Evolutionary conservation across 2,329 filamentous ascomycete genomes (phyloP).

Genomic region (Plectosphaerella plurivora): DNA sequence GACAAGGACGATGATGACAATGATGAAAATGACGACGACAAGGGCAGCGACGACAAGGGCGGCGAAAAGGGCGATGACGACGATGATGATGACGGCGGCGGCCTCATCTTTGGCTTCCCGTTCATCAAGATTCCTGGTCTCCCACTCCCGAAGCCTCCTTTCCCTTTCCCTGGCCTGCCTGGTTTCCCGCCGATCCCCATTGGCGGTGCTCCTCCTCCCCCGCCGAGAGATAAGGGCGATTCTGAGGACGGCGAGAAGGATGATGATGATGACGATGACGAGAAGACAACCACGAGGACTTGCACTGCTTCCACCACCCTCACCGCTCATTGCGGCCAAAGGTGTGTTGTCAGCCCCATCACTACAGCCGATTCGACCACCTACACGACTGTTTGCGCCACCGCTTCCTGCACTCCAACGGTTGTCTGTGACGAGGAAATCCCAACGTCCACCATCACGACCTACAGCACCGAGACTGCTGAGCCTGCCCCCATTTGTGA

Average conservation of each 20-base stretch:
- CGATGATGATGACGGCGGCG: too few relatives aligned
- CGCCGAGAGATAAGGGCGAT: neutral
- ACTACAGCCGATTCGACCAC: neutral
- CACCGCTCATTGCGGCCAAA: neutral
- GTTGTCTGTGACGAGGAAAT: neutral
- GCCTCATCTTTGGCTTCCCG: too few relatives aligned
- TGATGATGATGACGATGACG: neutral
- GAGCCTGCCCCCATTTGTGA: neutral
- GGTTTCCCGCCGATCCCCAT: neutral
- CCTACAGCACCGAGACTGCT: neutral
- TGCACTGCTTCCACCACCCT: neutral
- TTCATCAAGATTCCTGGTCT: too few relatives aligned
- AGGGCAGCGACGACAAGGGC: conserved; percentile 12
- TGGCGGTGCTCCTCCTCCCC: neutral
- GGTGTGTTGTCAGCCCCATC: neutral
- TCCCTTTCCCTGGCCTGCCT: neutral
- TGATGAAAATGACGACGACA: neutral
- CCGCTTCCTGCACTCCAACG: neutral
- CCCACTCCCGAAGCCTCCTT: too few relatives aligned
- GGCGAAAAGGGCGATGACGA: conserved; percentile 22
- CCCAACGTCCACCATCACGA: neutral
- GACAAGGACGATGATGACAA: neutral
- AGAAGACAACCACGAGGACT: neutral
- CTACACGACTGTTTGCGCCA: neutral
- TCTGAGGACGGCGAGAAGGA: neutral